Percentiles rank a stretch among this genome's conserved stretches.
Evolutionary conservation across 257 asterid species (phyloP).

Genomic region (Solanum ossicruentum): DNA sequence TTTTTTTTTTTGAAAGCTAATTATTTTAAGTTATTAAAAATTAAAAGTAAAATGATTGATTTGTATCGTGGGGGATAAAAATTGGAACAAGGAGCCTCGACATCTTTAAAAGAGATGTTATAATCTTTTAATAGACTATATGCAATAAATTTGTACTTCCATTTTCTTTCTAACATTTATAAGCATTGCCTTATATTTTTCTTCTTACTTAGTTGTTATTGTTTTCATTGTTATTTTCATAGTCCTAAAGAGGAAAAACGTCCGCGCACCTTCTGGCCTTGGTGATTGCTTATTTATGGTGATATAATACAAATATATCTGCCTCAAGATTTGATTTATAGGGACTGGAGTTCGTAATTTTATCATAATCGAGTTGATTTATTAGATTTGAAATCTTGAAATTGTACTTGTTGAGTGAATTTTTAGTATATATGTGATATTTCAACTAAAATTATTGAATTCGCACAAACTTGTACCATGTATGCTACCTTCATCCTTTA

Average conservation of each 20-base stretch:
- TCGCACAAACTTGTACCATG: not conserved
- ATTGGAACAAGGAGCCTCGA: no score
- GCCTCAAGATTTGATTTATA: rapidly evolving
- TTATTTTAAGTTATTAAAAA: no score
- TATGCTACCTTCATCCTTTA: no score
- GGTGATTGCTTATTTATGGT: not conserved
- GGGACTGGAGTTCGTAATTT: not conserved
- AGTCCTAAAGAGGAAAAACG: not conserved
- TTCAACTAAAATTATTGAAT: not conserved
- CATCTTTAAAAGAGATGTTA: no score
- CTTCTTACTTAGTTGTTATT: not conserved
- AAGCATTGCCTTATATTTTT: not conserved
- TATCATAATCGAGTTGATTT: not conserved
- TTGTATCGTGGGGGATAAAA: no score
- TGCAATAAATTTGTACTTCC: not conserved
- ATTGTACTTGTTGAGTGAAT: no score
- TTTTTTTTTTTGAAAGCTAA: no score
- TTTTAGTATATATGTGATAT: no score
- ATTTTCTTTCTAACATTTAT: not conserved
- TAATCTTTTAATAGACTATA: no score
- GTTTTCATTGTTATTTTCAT: not conserved
- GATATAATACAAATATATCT: not conserved
- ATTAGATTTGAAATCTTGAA: not conserved
- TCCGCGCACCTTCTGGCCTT: rapidly evolving
- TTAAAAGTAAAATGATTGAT: no score